Base-by-base conservation (phyloP, 345 rosid species). In the Hibiscus trionum region DNA sequence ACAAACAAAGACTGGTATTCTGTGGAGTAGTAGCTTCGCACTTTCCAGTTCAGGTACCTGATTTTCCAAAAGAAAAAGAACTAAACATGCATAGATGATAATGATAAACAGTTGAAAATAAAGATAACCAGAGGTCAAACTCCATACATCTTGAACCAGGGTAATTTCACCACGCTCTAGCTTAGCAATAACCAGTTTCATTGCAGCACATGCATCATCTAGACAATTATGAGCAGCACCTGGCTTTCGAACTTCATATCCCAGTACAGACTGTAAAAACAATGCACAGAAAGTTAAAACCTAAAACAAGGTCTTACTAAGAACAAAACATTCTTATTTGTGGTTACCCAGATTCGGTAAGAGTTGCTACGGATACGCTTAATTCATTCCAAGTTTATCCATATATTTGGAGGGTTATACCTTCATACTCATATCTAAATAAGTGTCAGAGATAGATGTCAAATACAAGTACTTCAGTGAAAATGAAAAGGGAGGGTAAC, bases 151-250 rank as follows among this genome's bases (percentile, higher is more conserved):
- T 44, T 55, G 76, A 78, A 84, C 55, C 75, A 69, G 66, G 11
- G 75, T 77, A 56, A 86, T 69, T 72, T 83, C 86, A 11, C 91
- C 92, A 57, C 52, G 77, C 73, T 91, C 88, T 16, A 89, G 76
- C 74, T 70, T 76, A 56, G 97, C 96, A 80, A 90, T 91, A 37
- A 87, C 90, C 63, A 94, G 84, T 72, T 86, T 91, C 98, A 94
- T 90, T 46, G 96, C 95, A 76, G 96, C 97, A 60, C 75, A 50
- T 56, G 97, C 97, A 76, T 94, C 98, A 62, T 91, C 95, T 33
- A 86, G 66, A 75, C 97, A 94, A 76, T 88, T 84, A 79, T 94
- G 97, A 0, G 97, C 85, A 77, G 93, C 82, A 44, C 85, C 91
- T 27, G 47, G 58, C 80, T 86, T 75, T 72, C 96, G 86, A 66